A percentile compares a stretch with the other conserved stretches of the same genome.
Conservation (phyloP, 1,284 basidiomycete genomes). For the Ustilago trichophora region DNA sequence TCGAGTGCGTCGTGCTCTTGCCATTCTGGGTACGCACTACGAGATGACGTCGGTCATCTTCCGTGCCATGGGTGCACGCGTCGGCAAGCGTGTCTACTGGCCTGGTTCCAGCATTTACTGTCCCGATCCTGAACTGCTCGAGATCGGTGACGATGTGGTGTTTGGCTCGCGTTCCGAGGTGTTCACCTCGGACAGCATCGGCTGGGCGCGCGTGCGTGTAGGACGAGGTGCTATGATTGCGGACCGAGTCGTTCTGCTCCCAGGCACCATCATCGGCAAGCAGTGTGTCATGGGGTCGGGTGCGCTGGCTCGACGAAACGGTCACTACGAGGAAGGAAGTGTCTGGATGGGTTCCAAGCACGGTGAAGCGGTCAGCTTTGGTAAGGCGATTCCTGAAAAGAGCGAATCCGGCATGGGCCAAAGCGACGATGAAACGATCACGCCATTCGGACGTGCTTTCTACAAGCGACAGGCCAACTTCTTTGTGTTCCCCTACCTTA, state of each 20-base stretch:
- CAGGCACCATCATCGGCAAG: conserved; percentile 62
- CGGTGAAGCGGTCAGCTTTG: conserved; percentile 66
- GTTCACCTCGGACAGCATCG: conserved; percentile 65
- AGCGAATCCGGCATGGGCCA: conserved; percentile 33
- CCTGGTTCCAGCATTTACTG: conserved; percentile 66
- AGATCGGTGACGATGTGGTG: conserved; percentile 66
- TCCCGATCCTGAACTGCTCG: conserved; percentile 65
- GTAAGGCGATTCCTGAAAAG: conserved; percentile 55
- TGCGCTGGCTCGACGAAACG: conserved; percentile 63
- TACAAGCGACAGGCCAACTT: conserved; percentile 66
- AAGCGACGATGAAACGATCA: conserved; percentile 61
- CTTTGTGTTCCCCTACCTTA: conserved; percentile 65
- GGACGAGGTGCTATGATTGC: conserved; percentile 66
- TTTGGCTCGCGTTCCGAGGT: conserved; percentile 66
- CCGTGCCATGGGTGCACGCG: conserved; percentile 65
- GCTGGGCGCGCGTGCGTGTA: conserved; percentile 64
- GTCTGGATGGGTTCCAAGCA: conserved; percentile 67
- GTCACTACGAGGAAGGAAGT: conserved; percentile 64
- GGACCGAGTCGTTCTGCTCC: conserved; percentile 64
- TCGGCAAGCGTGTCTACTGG: conserved; percentile 66
- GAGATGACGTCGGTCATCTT: conserved; percentile 66
- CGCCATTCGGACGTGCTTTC: conserved; percentile 65
- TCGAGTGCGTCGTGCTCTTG: conserved; percentile 59
- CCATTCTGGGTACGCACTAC: conserved; percentile 65
- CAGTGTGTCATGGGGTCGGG: conserved; percentile 67